Base-by-base conservation (phyloP, 169 alveolate genomes). In the Plasmodium reichenowi region DNA sequence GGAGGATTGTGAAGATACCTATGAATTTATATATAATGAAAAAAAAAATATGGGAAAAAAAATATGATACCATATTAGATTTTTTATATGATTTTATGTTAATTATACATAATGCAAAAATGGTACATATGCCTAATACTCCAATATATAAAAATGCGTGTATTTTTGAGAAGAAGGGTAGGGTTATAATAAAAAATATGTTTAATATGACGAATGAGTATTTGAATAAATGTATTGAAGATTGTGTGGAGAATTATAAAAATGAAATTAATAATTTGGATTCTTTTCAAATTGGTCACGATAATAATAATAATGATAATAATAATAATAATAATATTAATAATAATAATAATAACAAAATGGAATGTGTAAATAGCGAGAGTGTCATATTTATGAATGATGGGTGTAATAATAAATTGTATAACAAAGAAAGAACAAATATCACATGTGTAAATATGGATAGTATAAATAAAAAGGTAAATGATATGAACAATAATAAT, bases 1-100 rank as follows among this genome's bases (percentile, higher is more conserved):
- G 96, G 96, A 88, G 97, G 12, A 67, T 94, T 13, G 97, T 94
- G 15, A 89, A 83, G 67, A 72, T 89, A 26, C 97, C 97, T 20
- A 94, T 94, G 95, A 88, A 93, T 64, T 87, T 94, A 20, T 63
- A 75, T 38, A 92, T 93, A 29, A 89, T 94, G 72, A 83, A 75
- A 64, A 78, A 70, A 59, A 92, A 92, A 89, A 73, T 93, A 45
- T 74, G 87, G 93, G 90, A 89, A 73, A 93, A 93, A 56, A 64
- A 56, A 59, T 93, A 93, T 80, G 45, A 68, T 54, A 78, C 88
- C 7, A 71, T 90, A n/a, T 83, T 59, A 13, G 94, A 93, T 24
- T 93, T 93, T 48, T 54, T 91, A 24, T 90, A 88, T 32, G 96
- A 93, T 47, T 78, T 93, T 48, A 56, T 93, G 43, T 58, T 93